Evolutionary conservation across 352 stramenopile genomes (phyloP), one percentile per base, ranked within the genome.

Genomic region (Pythium dissotocum): DNA sequence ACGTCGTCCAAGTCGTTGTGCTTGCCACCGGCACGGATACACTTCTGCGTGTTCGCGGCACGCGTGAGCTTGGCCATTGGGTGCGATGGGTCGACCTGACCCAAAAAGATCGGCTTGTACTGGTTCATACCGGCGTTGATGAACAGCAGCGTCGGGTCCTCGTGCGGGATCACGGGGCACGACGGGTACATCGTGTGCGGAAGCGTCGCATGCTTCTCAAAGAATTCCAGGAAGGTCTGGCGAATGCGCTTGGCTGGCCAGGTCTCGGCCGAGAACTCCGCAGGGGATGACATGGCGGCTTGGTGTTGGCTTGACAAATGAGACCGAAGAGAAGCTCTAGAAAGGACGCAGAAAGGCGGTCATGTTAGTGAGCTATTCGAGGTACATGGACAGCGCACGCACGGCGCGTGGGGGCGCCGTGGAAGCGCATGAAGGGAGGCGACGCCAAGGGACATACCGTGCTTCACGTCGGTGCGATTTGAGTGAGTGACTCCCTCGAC

Each of bases 111-210:
- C 24, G 98, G 97, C 82, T 99, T 99, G 88, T 98, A 99, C 77
- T 99, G 98, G 83, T 99, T 99, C 98, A 99, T 99, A 35, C 98
- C 98, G 5, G 98, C 98, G 77, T 99, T 99, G 66, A 98, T 96
- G 70, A 99, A 99, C 26, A 99, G 88, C 62, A 99, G 77, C 24
- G 98, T 99, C 38, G 97, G 97, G 84, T 99, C 98, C 65, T 98
- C 96, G 36, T 99, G 80, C 14, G 98, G 98, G 40, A 99, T 95
- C 55, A 98, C 97, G 4, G 97, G 94, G 75, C 89, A 98, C 69
- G 95, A 99, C 58, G 89, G 86, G 87, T 94, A 99, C 79, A 98
- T 98, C 28, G 82, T 98, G 81, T 99, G 98, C 46, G 77, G 83
- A 26, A 77, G 69, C 57, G 69, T 63, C 49, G 67, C 73, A 63